Evolutionary conservation across 2,329 filamentous ascomycete genomes (phyloP).

Genomic region (Canariomyces notabilis): DNA sequence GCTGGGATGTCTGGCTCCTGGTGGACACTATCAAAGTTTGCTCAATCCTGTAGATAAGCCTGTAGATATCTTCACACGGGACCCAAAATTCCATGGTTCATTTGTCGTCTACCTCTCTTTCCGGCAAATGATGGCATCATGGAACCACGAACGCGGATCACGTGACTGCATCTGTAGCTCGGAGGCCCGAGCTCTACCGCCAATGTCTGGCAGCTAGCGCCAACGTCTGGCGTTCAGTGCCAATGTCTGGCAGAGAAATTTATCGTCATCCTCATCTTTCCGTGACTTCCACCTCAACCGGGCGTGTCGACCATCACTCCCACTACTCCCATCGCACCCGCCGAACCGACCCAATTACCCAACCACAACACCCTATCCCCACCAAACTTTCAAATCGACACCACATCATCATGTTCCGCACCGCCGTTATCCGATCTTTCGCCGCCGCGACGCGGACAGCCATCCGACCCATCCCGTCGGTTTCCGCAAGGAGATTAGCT

Average conservation of each 20-base stretch:
- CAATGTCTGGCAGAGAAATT: conserved; percentile 39
- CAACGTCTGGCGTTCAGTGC: no score
- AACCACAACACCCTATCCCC: background rate
- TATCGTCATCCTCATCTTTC: conserved; percentile 33
- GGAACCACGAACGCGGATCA: background rate
- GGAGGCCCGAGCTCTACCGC: background rate
- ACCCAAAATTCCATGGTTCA: background rate
- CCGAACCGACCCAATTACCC: conserved; percentile 17
- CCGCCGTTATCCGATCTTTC: conserved; percentile 74
- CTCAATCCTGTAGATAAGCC: conserved; percentile 14
- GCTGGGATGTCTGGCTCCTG: background rate
- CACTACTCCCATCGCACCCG: conserved; percentile 7
- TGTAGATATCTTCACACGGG: conserved; percentile 14
- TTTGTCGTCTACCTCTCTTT: background rate
- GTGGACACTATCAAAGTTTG: background rate
- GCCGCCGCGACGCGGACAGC: conserved; percentile 53
- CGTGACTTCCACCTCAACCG: conserved; percentile 17
- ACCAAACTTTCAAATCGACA: conserved; percentile 11
- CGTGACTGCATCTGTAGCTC: no score
- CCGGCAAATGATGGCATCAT: no score
- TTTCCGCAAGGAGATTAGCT: conserved; percentile 53
- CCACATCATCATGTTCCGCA: conserved; percentile 87
- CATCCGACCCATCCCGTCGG: conserved; percentile 50
- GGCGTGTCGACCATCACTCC: conserved; percentile 14
- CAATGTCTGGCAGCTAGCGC: no score